Evolutionary conservation across 2,329 filamentous ascomycete species (phyloP), one percentile per base, ranked within the genome.

Genomic region (Aspergillus fructus): DNA sequence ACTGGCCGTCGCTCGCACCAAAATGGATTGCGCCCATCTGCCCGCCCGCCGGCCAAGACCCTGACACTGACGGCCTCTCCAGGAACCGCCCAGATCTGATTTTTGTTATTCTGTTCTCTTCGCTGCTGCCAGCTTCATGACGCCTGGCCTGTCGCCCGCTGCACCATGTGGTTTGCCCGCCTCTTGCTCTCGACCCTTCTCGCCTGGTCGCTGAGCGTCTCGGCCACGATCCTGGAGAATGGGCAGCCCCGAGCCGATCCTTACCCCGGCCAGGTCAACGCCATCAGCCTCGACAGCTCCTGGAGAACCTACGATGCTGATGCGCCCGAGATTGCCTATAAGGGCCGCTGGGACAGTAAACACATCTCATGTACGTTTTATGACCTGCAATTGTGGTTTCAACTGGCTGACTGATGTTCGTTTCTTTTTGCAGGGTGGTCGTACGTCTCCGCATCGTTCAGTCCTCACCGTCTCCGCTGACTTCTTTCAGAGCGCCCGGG

Each of bases 291-390:
- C 34, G 69, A 74, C 42, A 64, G 69, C 23, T 70, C 67, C 34
- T 81, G 79, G 74, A 76, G 68, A 30, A 81, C 75, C 1, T 87
- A 84, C 61, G 71, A 74, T 4, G 76, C 83, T 4, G 76, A 81
- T 65, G 77, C 81, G 2, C 68, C 76, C 1, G 82, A 86, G 64
- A 74, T 87, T 9, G 81, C 82, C 0, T 87, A 86, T 74, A 85
- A 86, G 65, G 85, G 84, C 5, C 75, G 83, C 57, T 87, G 84
- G 84, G 84, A 87, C 66, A 83, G 79, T 34, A 79, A 83, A 62
- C 77, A 83, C 61, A 78, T 85, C 48, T 86, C 82, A 2, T 87
- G 75, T 75, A 70, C 51, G 69, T 30, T 45, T 11, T 12, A 13
- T 27, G 9, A 27, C 30, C 49, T 11, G 15, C 37, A 23, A 52